A percentile compares a stretch with the other conserved stretches of the same genome.
Conservation (phyloP, 176 grass and related monocot genomes). For the Elymus sibiricus region DNA sequence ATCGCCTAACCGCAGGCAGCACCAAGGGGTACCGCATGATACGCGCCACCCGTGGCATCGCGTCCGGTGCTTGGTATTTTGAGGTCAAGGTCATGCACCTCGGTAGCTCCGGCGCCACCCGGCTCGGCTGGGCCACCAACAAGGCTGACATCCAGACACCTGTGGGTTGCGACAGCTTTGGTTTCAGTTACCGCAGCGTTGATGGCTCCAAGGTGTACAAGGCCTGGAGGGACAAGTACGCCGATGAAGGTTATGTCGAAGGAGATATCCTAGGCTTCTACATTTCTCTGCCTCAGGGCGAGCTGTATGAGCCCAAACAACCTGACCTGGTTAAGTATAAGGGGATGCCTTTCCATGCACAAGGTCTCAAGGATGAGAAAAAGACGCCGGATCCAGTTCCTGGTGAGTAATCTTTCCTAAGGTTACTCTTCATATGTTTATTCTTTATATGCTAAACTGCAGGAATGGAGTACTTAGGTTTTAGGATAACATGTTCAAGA, state of each 20-base stretch:
- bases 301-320: slow-evolving; percentile 68
- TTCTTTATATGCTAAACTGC: not conserved
- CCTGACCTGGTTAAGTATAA: slow-evolving; percentile 73
- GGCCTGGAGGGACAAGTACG: slow-evolving; percentile 70
- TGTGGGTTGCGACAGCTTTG: slow-evolving; percentile 66
- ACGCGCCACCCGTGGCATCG: slow-evolving; percentile 74
- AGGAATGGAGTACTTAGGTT: not conserved
- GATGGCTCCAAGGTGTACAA: slow-evolving; percentile 84
- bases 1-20: slow-evolving; percentile 69
- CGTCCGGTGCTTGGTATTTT: slow-evolving; percentile 77
- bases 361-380: slow-evolving; percentile 62
- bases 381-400: slow-evolving; percentile 56
- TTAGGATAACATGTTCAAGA: not conserved
- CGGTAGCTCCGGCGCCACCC: slow-evolving; percentile 57
- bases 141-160: slow-evolving; percentile 88
- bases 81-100: slow-evolving; percentile 67
- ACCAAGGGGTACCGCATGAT: slow-evolving; percentile 94
- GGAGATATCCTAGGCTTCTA: slow-evolving; percentile 91
- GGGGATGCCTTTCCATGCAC: slow-evolving; percentile 65
- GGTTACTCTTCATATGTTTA: not conserved
- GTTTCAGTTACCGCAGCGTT: slow-evolving; percentile 73
- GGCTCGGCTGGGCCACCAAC: slow-evolving; percentile 85
- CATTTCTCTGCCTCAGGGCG: slow-evolving; percentile 76
- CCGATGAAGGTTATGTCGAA: slow-evolving; percentile 51
- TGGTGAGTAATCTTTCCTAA: slow-evolving; percentile 46